Conservation (phyloP, 2,329 filamentous ascomycete genomes). For the Keithomyces neogunnii region DNA sequence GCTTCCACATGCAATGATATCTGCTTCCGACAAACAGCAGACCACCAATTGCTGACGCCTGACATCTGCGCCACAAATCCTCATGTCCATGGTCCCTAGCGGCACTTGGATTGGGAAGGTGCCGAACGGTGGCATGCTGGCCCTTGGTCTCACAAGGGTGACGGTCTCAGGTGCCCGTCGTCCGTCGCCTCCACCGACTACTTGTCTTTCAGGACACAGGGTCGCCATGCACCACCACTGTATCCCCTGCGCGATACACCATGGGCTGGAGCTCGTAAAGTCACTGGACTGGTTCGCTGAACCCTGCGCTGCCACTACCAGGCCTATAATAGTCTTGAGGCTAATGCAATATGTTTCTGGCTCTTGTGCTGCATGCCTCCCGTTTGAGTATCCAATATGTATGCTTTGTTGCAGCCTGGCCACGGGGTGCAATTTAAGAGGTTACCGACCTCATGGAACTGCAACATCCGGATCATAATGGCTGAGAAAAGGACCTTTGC, state of each 20-base stretch:
- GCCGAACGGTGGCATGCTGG: constrained; percentile 2
- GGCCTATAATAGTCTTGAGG: not conserved
- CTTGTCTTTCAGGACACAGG: not conserved
- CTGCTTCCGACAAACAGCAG: too few relatives aligned
- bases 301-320: not conserved
- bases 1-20: too few relatives aligned
- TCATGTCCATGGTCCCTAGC: not conserved
- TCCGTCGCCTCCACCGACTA: not conserved
- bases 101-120: constrained; percentile 9
- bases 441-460: constrained; percentile 9
- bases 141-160: not conserved
- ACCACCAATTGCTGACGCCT: not conserved
- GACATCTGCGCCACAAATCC: not conserved
- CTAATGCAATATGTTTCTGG: not conserved
- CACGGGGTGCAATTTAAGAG: constrained; percentile 4
- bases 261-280: not conserved
- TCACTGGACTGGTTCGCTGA: not conserved
- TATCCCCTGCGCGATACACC: too few relatives aligned
- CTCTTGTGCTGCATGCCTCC: not conserved
- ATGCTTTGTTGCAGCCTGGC: not conserved
- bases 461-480: constrained; percentile 1
- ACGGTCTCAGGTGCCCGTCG: too few relatives aligned
- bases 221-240: not conserved
- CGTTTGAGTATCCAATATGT: too few relatives aligned
- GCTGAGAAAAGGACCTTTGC: constrained; percentile 5